Percentiles rank a stretch among this genome's conserved stretches.
These are phyloP conservation scores for Dichotomocladium elegans DNA, from an alignment of 371 early-diverging fungal species.

Conservation along the genomic window DNA sequence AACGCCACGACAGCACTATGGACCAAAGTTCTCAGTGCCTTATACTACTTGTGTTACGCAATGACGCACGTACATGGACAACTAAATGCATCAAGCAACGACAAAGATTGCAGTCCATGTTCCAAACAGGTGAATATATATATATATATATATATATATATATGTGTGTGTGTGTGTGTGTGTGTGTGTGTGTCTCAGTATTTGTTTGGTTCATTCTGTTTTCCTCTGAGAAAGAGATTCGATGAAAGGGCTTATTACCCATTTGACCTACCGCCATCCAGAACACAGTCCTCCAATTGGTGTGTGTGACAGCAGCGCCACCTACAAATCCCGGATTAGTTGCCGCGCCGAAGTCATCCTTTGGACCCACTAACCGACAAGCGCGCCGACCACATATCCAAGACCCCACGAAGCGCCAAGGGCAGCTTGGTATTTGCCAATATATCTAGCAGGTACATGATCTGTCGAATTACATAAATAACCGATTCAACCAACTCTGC, in stretches of 20 bases:
- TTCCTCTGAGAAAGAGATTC: too few species aligned
- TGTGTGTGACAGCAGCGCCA: conserved; percentile 22
- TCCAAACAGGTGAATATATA: too few species aligned
- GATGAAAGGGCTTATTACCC: background rate
- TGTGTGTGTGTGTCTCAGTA: too few species aligned
- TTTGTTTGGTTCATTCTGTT: too few species aligned
- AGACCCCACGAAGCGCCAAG: conserved; percentile 53
- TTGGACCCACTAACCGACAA: conserved; percentile 29
- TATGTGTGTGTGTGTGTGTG: too few species aligned
- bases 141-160: too few species aligned
- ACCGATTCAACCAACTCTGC: too few species aligned
- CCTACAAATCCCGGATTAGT: conserved; percentile 10
- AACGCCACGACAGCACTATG: conserved; percentile 18
- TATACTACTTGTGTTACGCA: too few species aligned
- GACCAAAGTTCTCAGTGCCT: background rate
- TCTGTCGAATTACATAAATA: too few species aligned
- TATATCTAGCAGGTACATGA: conserved; percentile 53
- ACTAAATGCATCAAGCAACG: too few species aligned
- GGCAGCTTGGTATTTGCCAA: conserved; percentile 51
- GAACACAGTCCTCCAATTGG: conserved; percentile 38
- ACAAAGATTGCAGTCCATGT: too few species aligned
- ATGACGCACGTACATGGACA: too few species aligned
- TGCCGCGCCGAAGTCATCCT: background rate
- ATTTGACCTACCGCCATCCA: conserved; percentile 34
- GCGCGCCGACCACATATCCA: conserved; percentile 55